phyloP scores from a whole-genome alignment of 1,284 basidiomycete species.

The Rhodotorula sp. region DNA sequence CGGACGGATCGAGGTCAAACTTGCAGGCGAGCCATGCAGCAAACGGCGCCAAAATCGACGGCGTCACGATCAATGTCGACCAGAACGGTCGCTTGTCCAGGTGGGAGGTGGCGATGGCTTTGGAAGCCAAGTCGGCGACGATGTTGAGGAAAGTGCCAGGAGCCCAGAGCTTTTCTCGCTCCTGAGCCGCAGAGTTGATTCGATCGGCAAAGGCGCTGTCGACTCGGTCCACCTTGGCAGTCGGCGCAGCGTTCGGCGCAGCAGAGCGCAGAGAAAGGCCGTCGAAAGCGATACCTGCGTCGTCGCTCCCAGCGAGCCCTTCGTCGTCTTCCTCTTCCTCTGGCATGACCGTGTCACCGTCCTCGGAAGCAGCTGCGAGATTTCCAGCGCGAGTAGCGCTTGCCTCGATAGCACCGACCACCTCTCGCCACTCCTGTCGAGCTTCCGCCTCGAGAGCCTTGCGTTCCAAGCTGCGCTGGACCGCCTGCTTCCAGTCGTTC shows the following conservation, averaged over 20 bases:
- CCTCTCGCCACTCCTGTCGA: conserved; percentile 9
- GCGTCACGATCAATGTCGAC: conserved; percentile 10
- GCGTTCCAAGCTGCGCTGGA: neutral
- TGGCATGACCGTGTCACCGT: neutral
- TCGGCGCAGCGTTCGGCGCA: neutral
- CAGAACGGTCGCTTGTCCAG: conserved; percentile 2
- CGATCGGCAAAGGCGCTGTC: neutral
- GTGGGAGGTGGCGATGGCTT: neutral
- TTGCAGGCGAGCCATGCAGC: conserved; percentile 36
- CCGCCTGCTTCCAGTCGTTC: conserved; percentile 4
- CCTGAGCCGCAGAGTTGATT: conserved; percentile 11
- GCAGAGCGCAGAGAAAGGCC: neutral
- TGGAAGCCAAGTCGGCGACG: conserved; percentile 8
- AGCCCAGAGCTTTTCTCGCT: conserved; percentile 27
- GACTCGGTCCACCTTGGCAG: neutral
- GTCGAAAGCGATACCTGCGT: conserved; percentile 14
- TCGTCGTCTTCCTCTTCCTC: neutral
- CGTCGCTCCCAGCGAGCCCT: conserved; percentile 12
- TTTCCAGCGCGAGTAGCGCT: neutral
- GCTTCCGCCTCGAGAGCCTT: conserved; percentile 4
- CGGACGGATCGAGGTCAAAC: conserved; percentile 18
- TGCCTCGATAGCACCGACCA: conserved; percentile 7
- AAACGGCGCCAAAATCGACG: neutral
- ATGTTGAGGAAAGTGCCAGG: conserved; percentile 24
- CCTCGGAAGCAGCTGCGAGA: neutral